These are phyloP conservation scores for Hypoxylon rickii DNA, from an alignment of 495 filamentous ascomycete species.

Conservation along the genomic window DNA sequence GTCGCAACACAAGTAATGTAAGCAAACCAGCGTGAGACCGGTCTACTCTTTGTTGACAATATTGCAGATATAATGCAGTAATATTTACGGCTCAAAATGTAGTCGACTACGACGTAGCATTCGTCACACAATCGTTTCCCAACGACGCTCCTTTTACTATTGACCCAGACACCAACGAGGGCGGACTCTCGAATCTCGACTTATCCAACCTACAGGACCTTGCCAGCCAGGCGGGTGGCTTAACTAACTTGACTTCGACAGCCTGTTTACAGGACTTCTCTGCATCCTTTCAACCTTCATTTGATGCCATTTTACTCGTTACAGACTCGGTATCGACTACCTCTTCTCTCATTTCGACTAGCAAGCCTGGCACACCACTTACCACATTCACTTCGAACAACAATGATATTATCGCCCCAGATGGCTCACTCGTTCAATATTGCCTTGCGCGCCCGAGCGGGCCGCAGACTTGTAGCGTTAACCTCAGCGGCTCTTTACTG, in stretches of 20 bases:
- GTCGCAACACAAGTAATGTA: constrained; percentile 50
- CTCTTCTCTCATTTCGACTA: constrained; percentile 41
- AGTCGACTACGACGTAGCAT: constrained; percentile 41
- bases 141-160: constrained; percentile 44
- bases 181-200: constrained; percentile 38
- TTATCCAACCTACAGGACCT: constrained; percentile 42
- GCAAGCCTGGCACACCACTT: constrained; percentile 22
- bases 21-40: constrained; percentile 5
- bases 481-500: constrained; percentile 47
- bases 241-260: constrained; percentile 14
- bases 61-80: constrained; percentile 52
- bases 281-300: constrained; percentile 37
- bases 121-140: constrained; percentile 45
- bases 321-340: constrained; percentile 33
- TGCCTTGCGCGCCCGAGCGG: constrained; percentile 41
- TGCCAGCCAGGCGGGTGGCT: constrained; percentile 22
- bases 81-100: constrained; percentile 45
- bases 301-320: constrained; percentile 43
- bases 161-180: constrained; percentile 37
- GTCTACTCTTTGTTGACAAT: constrained; percentile 15
- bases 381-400: constrained; percentile 21
- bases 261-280: constrained; percentile 26
- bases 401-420: constrained; percentile 24
- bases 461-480: constrained; percentile 43
- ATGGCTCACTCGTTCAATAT: constrained; percentile 33